Percentiles rank a stretch among this genome's conserved stretches.
These are phyloP conservation scores for Aspergillus baeticus DNA, from an alignment of 495 filamentous ascomycete genomes.

Conservation along the genomic window DNA sequence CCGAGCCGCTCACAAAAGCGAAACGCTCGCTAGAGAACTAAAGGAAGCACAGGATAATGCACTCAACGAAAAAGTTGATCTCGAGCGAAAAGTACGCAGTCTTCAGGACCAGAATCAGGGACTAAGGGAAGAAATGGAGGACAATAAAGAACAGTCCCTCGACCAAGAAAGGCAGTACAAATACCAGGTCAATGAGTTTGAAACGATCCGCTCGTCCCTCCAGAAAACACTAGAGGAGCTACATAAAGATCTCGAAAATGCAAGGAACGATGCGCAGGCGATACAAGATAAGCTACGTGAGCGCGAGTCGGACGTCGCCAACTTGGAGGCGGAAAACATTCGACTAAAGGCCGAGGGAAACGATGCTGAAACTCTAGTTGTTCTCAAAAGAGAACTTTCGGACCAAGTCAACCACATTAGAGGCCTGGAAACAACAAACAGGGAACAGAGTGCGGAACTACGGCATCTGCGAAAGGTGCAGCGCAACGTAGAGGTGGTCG, in stretches of 20 bases:
- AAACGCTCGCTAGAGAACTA: conserved; percentile 67
- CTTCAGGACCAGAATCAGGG: conserved; percentile 70
- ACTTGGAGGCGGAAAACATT: conserved; percentile 79
- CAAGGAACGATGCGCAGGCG: conserved; percentile 58
- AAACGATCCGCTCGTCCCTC: conserved; percentile 65
- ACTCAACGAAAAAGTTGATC: conserved; percentile 61
- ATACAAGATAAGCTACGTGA: conserved; percentile 65
- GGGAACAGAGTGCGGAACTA: conserved; percentile 78
- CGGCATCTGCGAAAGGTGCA: conserved; percentile 74
- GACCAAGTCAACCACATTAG: conserved; percentile 91
- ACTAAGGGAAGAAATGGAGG: conserved; percentile 75
- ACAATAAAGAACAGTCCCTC: conserved; percentile 67
- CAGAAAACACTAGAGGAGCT: conserved; percentile 69
- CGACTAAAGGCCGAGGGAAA: conserved; percentile 78
- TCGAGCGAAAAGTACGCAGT: conserved; percentile 70
- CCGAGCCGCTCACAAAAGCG: conserved; percentile 67
- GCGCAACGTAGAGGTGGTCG: conserved; percentile 87
- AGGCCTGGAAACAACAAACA: conserved; percentile 72
- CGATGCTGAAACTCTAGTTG: conserved; percentile 75
- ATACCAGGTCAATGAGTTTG: conserved; percentile 67
- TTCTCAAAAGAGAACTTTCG: conserved; percentile 81
- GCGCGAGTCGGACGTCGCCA: conserved; percentile 65
- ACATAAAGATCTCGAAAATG: conserved; percentile 65
- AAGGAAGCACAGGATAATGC: conserved; percentile 66
- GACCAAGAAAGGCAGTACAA: conserved; percentile 69